Percentiles rank a stretch among this genome's conserved stretches.
Conservation (phyloP, 345 rosid genomes). For the Stellera chamaejasme region DNA sequence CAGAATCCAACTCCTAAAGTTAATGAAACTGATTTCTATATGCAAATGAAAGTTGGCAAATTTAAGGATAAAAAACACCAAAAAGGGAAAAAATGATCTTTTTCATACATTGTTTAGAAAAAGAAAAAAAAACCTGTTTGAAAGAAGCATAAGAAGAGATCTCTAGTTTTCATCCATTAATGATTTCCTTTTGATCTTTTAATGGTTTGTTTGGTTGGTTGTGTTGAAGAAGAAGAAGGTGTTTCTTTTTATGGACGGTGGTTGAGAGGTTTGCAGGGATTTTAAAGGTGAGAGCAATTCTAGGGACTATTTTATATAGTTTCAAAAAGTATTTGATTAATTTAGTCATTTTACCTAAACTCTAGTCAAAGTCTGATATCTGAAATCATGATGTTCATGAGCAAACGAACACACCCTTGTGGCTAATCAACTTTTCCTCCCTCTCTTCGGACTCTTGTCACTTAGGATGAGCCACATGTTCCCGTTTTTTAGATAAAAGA, state of each 20-base stretch:
- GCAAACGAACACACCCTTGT: too few species aligned
- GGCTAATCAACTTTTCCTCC: too few species aligned
- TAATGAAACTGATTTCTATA: not conserved
- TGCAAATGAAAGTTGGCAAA: not conserved
- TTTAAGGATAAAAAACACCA: not conserved
- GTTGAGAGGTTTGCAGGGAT: too few species aligned
- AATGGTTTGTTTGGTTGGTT: constrained; percentile 8
- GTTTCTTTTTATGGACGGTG: constrained; percentile 16
- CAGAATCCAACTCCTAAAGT: not conserved
- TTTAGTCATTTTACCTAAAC: too few species aligned
- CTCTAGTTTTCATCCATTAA: constrained; percentile 22
- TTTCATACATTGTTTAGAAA: not conserved
- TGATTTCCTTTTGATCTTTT: not conserved
- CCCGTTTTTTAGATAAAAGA: too few species aligned
- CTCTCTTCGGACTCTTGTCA: too few species aligned
- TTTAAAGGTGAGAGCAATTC: too few species aligned
- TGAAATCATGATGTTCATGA: too few species aligned
- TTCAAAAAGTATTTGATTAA: too few species aligned
- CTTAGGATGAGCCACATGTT: too few species aligned
- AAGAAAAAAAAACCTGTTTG: not conserved
- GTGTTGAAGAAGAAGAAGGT: not conserved
- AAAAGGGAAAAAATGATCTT: not conserved
- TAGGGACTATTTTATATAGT: too few species aligned
- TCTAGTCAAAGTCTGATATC: too few species aligned
- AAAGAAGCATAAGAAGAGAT: not conserved